These are phyloP conservation scores for Hypoxylon sp. DNA, from an alignment of 2,329 filamentous ascomycete genomes.

Conservation along the genomic window DNA sequence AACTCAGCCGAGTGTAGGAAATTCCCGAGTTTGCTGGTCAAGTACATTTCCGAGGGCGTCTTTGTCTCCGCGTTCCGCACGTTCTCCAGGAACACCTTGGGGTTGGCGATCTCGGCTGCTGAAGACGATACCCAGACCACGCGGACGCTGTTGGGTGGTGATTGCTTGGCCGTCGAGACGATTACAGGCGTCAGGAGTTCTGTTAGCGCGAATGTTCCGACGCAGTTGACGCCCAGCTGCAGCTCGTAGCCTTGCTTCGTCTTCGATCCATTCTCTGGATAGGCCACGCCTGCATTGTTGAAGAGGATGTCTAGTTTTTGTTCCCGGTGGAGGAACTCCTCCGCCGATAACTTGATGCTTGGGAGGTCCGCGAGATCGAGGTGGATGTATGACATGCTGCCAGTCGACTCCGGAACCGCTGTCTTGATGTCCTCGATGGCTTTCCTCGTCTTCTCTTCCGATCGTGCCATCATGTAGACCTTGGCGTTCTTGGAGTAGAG, in stretches of 20 bases:
- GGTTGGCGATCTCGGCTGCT: constrained; percentile 39
- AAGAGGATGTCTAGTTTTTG: constrained; percentile 50
- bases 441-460: constrained; percentile 48
- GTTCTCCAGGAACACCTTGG: constrained; percentile 30
- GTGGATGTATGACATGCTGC: constrained; percentile 47
- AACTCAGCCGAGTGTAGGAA: constrained; percentile 30
- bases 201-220: constrained; percentile 28
- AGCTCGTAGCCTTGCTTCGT: constrained; percentile 34
- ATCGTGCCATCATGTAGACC: constrained; percentile 55
- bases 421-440: constrained; percentile 52
- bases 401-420: constrained; percentile 40
- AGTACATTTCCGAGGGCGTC: constrained; percentile 13
- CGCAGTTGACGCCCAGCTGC: constrained; percentile 27
- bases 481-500: constrained; percentile 54
- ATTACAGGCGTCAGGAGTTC: constrained; percentile 26
- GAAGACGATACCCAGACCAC: constrained; percentile 46
- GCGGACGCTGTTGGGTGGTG: constrained; percentile 40
- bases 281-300: constrained; percentile 51
- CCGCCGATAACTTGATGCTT: constrained; percentile 48
- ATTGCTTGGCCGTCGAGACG: constrained; percentile 43
- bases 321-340: constrained; percentile 49
- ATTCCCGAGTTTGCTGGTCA: constrained; percentile 31
- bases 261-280: constrained; percentile 37
- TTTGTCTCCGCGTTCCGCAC: constrained; percentile 26
- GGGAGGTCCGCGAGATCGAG: constrained; percentile 51